Base-by-base conservation (phyloP, 371 early-diverging fungal species). In the Lichtheimia ramosa region DNA sequence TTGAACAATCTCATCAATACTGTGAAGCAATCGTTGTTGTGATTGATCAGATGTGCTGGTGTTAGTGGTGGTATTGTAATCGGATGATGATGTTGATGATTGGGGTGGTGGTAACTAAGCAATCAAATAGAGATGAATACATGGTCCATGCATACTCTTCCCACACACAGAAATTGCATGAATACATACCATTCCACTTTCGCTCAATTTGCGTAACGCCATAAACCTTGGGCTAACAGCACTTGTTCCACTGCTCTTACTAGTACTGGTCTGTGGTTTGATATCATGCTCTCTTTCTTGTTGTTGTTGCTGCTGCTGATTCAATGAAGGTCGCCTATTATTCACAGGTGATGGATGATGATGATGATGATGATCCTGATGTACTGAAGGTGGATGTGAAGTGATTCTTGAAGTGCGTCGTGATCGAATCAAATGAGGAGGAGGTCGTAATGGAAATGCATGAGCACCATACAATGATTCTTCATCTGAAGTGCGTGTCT, bases 161-260 rank as follows among this genome's bases (percentile, higher is more conserved):
- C 27, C 27, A 43, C 18, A 3, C 20, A 18, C 58, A 13, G 14
- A 15, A 10, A 3, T 20, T 51, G 18, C 43, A 51, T 48, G 34
- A 34, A 34, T 42, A 65, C 61, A 59, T 68, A 71, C 75, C 43
- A 61, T n/a, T 13, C 58, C 63, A 57, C 52, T 42, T 34, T 59
- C 51, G 21, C 74, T 77, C 12, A 77, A 54, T 64, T 77, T 77
- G 5, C 77, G 59, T 7, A 77, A 50, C 0, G 74, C 72, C 77
- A 77, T 77, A 34, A 77, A 77, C 43, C 74, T 63, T 1, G 77
- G 77, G 28, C 77, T 77, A 6, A 77, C 77, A 3, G 77, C 77
- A 55, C 77, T 77, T 13, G 65, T 64, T 41, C 50, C 62, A 39
- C 63, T 69, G 43, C 55, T 58, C 27, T 62, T 48, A 15, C 55